Base-by-base conservation (phyloP, 75 land plant genomes). In the Sequoiadendron giganteum region DNA sequence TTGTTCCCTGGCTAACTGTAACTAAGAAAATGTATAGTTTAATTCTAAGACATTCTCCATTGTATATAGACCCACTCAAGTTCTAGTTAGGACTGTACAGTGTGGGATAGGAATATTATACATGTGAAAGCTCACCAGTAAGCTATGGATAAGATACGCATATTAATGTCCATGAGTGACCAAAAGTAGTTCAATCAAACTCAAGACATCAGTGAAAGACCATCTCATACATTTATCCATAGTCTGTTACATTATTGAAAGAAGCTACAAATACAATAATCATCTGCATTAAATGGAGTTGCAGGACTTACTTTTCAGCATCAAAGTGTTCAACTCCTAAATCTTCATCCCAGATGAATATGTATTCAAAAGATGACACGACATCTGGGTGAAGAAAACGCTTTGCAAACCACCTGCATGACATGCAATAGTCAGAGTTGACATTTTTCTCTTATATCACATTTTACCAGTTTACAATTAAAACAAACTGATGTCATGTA, bases 341-440 rank as follows among this genome's bases (percentile, higher is more conserved):
- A 88, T 97, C 99, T 93, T 97, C 99, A 91, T 97, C 98, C 99
- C 99, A 97, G 2, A 97, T 89, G 86, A 97, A 97, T 40, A 97
- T 95, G 90, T 97, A 96, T 55, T 97, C 98, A 88, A 95, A 97
- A 45, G 95, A 88, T 18, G 95, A 93, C 43, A 97, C 96, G 73
- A 97, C 94, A 88, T 96, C 98, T 28, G 99, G 99, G 86, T 97
- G 99, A 83, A 97, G 87, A 86, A 97, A 97, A 38, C 99, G 89
- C 85, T 97, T 97, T 5, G 98, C 99, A 93, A 94, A 97, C 99
- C 99, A 97, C 99, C 99, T 97, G 88, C 68, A 86, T 85, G 11
- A 80, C 61, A 10, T 38, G 61, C 52, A 43, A 39, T 43, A 13
- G 28, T 82, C 48, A 82, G 45, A 19, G n/a, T 82, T 82, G 3